Evolutionary conservation across 441 rosid genomes (phyloP), one percentile per base, ranked within the genome.

Genomic region (Aleurites moluccanus): DNA sequence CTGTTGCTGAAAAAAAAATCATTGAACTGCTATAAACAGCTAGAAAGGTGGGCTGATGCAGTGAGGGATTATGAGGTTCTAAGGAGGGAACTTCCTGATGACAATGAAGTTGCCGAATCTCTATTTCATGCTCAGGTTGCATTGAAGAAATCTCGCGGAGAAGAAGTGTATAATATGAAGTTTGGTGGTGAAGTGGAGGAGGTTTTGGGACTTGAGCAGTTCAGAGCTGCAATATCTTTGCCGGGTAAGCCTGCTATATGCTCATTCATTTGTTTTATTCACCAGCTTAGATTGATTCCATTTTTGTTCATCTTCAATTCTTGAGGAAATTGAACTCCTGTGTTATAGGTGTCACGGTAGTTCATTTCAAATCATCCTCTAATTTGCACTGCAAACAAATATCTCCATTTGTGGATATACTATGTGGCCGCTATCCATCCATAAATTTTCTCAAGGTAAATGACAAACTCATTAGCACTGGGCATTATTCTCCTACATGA

Each of bases 121-220:
- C 86, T 93, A 50, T 91, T 89, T 77, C 95, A 91, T 69, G 90
- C 97, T 28, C 97, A 92, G 85, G 91, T 91, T 45, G 91, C 97
- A 28, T 75, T 93, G 83, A 95, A 89, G 86, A 95, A 90, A 82
- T 93, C 96, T 57, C 97, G 91, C 0, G 98, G 98, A 64, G 98
- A 90, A 82, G 98, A 93, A 73, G 97, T 91, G 59, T 72, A 85
- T 72, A 93, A 90, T 82, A 82, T 90, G 96, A 89, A 91, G 84
- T 93, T 91, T 78, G 98, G 99, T 35, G 97, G 98, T 28, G 97
- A 92, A 79, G 99, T 90, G 55, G 97, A 90, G 79, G 85, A 88
- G 79, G 82, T 88, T 52, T 70, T 79, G 18, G 86, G 87, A 18
- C 84, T 90, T 57, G 96, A 91, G 73, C 96, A 87, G 86, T 91